Evolutionary conservation across 148 eudicot species (phyloP).

Genomic region (Fagopyrum tataricum): DNA sequence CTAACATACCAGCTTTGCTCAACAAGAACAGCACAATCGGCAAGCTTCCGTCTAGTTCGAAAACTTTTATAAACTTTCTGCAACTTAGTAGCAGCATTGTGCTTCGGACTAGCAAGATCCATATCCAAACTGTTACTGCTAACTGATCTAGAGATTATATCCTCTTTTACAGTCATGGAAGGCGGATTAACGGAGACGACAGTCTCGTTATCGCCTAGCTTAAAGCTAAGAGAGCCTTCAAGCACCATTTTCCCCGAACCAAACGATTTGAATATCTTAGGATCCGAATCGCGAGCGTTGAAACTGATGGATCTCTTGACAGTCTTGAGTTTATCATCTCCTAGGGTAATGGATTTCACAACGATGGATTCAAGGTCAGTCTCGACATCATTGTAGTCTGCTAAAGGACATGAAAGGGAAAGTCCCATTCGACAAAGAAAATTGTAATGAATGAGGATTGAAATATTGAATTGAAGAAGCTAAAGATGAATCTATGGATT

Average conservation of each 20-base stretch:
- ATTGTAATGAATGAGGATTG: neutral
- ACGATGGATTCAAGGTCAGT: slow-evolving; percentile 43
- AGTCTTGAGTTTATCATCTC: slow-evolving; percentile 39
- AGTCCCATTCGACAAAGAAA: slow-evolving; percentile 55
- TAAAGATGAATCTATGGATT: neutral
- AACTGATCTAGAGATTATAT: slow-evolving; percentile 4
- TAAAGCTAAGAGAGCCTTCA: slow-evolving; percentile 52
- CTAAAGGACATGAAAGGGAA: slow-evolving; percentile 57
- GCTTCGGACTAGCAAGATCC: slow-evolving; percentile 47
- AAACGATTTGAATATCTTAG: slow-evolving; percentile 28
- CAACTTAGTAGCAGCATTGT: slow-evolving; percentile 81
- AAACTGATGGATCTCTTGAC: slow-evolving; percentile 46
- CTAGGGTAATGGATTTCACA: slow-evolving; percentile 42
- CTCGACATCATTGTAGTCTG: slow-evolving; percentile 41
- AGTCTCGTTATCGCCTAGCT: slow-evolving; percentile 25
- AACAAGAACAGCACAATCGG: slow-evolving; percentile 93
- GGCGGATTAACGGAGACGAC: slow-evolving; percentile 27
- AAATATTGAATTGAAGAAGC: neutral
- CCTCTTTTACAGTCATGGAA: slow-evolving; percentile 7
- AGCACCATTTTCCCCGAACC: slow-evolving; percentile 32
- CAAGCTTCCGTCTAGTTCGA: slow-evolving; percentile 86
- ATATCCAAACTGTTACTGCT: slow-evolving; percentile 8
- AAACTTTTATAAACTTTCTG: slow-evolving; percentile 98
- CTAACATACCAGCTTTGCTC: slow-evolving; percentile 80
- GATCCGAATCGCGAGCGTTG: slow-evolving; percentile 31